Conservation (phyloP, 2,329 filamentous ascomycete species). For the Immersiporthe knoxdaviesiana region DNA sequence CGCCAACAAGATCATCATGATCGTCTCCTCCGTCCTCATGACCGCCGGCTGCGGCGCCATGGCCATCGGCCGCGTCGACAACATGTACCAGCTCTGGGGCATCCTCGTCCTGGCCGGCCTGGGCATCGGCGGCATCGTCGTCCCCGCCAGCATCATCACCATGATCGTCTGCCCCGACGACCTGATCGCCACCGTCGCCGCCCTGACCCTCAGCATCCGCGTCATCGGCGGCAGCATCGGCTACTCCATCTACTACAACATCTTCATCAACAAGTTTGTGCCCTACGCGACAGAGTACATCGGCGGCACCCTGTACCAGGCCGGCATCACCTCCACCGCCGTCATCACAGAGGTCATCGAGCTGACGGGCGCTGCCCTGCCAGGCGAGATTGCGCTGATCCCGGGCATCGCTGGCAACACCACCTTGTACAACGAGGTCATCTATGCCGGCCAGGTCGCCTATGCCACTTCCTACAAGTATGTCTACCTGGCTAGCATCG, state of each 20-base stretch:
- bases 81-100: conserved; percentile 57
- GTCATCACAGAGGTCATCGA: conserved; percentile 55
- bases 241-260: conserved; percentile 62
- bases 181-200: conserved; percentile 69
- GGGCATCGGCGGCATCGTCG: conserved; percentile 69
- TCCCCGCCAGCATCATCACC: conserved; percentile 69
- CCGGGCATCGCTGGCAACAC: conserved; percentile 57
- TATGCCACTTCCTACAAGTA: conserved; percentile 63
- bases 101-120: conserved; percentile 64
- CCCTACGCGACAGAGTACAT: conserved; percentile 51
- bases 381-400: conserved; percentile 51
- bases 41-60: conserved; percentile 64
- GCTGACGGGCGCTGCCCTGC: conserved; percentile 56
- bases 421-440: conserved; percentile 53
- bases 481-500: conserved; percentile 66
- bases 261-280: conserved; percentile 53
- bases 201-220: conserved; percentile 70
- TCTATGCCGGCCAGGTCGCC: conserved; percentile 58
- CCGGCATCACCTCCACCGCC: conserved; percentile 51
- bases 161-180: conserved; percentile 73
- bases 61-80: conserved; percentile 53
- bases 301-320: conserved; percentile 52
- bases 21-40: conserved; percentile 64
- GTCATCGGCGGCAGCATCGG: conserved; percentile 69
- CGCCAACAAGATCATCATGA: conserved; percentile 62